Percentiles rank a stretch among this genome's conserved stretches.
Conservation (phyloP, 1,284 basidiomycete species). For the Ceraceosorus guamensis region DNA sequence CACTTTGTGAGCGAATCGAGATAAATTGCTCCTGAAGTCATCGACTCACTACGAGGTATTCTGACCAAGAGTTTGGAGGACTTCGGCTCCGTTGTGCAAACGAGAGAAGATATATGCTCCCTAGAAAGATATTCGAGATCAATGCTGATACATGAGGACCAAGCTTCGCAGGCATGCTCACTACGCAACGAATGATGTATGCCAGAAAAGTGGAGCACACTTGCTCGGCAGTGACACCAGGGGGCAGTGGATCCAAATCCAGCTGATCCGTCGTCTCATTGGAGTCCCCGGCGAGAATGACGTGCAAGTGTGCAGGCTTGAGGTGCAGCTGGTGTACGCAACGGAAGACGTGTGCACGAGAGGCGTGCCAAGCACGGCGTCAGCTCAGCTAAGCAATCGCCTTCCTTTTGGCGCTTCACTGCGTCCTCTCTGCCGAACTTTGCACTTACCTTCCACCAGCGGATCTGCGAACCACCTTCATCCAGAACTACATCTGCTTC, state of each 20-base stretch:
- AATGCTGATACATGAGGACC: background rate
- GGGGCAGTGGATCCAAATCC: constrained; percentile 10
- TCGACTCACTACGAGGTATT: constrained; percentile 7
- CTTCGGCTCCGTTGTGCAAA: constrained; percentile 9
- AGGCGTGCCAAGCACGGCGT: too few relatives aligned
- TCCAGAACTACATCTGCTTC: constrained; percentile 11
- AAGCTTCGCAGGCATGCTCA: background rate
- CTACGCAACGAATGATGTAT: constrained; percentile 13
- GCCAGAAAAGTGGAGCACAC: constrained; percentile 12
- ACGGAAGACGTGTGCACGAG: too few relatives aligned
- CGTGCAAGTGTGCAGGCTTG: constrained; percentile 9
- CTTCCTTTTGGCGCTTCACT: too few relatives aligned
- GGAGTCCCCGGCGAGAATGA: constrained; percentile 9
- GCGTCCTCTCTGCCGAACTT: too few relatives aligned
- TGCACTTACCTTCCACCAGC: constrained; percentile 12
- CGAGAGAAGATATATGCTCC: constrained; percentile 13
- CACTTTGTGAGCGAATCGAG: background rate
- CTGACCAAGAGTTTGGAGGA: constrained; percentile 10
- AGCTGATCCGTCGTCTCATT: constrained; percentile 6
- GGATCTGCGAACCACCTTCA: constrained; percentile 10
- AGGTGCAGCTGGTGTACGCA: constrained; percentile 4
- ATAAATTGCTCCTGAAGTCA: background rate
- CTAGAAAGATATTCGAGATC: background rate
- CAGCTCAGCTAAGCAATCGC: too few relatives aligned
- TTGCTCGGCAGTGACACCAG: constrained; percentile 11